Conservation (phyloP, 345 rosid species). For the Noccaea caerulescens region DNA sequence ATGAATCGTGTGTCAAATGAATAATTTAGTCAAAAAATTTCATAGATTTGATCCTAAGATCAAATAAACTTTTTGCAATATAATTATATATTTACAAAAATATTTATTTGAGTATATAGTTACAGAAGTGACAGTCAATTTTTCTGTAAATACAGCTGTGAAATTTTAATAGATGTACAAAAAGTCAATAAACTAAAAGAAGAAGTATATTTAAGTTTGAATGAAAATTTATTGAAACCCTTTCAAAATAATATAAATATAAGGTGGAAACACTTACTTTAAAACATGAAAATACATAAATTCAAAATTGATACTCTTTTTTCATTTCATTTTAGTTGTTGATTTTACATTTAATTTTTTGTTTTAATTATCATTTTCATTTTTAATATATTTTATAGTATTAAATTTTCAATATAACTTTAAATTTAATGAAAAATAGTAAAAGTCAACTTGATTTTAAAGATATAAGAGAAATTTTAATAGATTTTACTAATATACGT, state of each 20-base stretch:
- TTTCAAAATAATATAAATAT: neutral
- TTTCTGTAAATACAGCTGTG: neutral
- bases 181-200: neutral
- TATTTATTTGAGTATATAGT: neutral
- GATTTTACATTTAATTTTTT: too few species aligned
- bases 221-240: neutral
- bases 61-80: neutral
- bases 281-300: neutral
- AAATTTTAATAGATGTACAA: neutral
- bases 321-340: too few species aligned
- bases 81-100: neutral
- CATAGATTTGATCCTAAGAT: neutral
- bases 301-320: too few species aligned
- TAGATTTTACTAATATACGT: too few species aligned
- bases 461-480: too few species aligned
- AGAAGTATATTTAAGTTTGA: neutral
- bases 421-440: too few species aligned
- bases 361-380: too few species aligned
- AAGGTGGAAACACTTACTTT: too few species aligned
- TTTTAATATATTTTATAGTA: too few species aligned
- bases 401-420: too few species aligned
- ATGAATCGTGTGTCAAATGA: neutral
- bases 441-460: too few species aligned
- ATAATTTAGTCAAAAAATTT: neutral
- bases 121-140: neutral